Base-by-base conservation (phyloP, 1,284 basidiomycete genomes). In the Hemileccinum hortonii region DNA sequence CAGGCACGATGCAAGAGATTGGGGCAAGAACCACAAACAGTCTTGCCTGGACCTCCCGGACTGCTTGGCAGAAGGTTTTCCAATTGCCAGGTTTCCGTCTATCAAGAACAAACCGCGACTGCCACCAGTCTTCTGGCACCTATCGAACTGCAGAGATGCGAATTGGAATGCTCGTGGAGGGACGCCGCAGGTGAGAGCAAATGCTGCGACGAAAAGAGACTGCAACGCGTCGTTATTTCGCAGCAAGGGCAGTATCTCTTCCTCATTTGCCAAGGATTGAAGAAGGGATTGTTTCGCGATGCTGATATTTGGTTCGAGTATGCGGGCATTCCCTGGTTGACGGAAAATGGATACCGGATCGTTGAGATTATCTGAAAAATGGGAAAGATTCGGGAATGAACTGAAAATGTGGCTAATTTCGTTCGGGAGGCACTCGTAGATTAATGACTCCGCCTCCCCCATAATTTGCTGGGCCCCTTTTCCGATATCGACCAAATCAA, bases 1-100 rank as follows among this genome's bases (percentile, higher is more conserved):
- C 0, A 54, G 16, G 3, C 6, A 47, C 8, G 6, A 38, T n/a
- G 36, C 35, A 3, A 47, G 44, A 0, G 45, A 5, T 3, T 45
- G 36, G 11, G 53, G 44, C 9, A 54, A 9, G 16, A 53, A 52
- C 50, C 50, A 54, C 10, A 54, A 18, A 22, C 50, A 53, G 4
- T 53, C 18, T 24, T 54, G 37, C 24, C 15, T 14, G 18, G 18
- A 29, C 22, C 24, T 16, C 1, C 36, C 36, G 18, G 24, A 18
- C 12, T 54, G 52, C 12, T 55, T 54, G 6, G 52, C 44, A 14
- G 19, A 24, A 15, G 47, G 52, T n/a, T 49, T 55, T 2, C 38
- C 52, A n/a, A 55, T 49, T 12, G 47, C 52, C 0, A 55, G 36
- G 36, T 12, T 12, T 4, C 50, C 44, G 19, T 47, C 41, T 10